Evolutionary conservation across 2,329 filamentous ascomycete species (phyloP), one percentile per base, ranked within the genome.

Genomic region (Coniochaeta sp.): DNA sequence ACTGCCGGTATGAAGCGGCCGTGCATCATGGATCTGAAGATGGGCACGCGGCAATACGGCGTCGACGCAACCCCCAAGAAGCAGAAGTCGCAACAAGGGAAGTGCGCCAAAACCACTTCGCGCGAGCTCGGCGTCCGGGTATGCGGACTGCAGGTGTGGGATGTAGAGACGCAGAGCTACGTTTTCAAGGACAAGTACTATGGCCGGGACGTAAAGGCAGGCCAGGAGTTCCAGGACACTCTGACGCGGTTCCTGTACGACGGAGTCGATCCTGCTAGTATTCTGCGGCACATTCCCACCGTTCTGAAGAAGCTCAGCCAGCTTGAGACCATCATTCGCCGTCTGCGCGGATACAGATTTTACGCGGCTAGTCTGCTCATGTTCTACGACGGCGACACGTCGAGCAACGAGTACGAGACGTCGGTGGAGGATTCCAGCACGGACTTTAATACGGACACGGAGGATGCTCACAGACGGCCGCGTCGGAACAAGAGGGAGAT

Each of bases 101-200:
- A 99, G 68, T 97, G 94, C 67, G 86, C 89, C 57, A 86, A 82
- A 56, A 99, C 94, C 0, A 99, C 94, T 0, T 97, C 94, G 7
- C 84, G 86, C 54, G 85, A 95, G 66, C 80, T 99, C 1, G 94
- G 94, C 4, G 94, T 99, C 3, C 84, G 94, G 18, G 85, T 99
- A 4, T 99, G 94, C 64, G 94, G 94, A 4, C 85, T 99, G 72
- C 94, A 99, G 66, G 90, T 95, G 1, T 99, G 92, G 90, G 92
- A 97, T 63, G 85, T 84, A 20, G 84, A 85, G 57, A 86, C 83
- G 31, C 83, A 95, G 63, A 84, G 82, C 46, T 96, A 96, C 64
- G 77, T 91, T n/a, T 99, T 97, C 64, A 88, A 95, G 65, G 94
- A 99, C 77, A 99, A 99, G 69, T 99, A 99, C 68, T 96, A 90